Evolutionary conservation across 768 basidiomycete species (phyloP).

Genomic region (Lactarius akahatsu): DNA sequence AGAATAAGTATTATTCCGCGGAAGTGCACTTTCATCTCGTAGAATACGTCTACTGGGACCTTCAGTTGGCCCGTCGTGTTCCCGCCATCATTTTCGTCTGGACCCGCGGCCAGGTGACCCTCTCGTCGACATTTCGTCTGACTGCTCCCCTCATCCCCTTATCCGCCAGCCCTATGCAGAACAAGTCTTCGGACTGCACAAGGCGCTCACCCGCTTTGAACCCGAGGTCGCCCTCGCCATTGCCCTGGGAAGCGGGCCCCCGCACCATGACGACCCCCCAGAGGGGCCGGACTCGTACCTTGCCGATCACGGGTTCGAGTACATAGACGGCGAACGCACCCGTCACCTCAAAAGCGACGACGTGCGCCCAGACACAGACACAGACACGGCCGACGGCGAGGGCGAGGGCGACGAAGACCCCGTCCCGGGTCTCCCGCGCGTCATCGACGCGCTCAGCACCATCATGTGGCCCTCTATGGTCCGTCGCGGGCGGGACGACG

Average conservation of each 20-base stretch:
- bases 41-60: constrained; percentile 45
- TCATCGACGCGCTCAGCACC: constrained; percentile 77
- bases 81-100: constrained; percentile 79
- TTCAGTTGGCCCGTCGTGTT: constrained; percentile 44
- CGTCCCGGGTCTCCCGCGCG: constrained; percentile 55
- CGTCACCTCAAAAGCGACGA: not conserved
- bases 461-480: constrained; percentile 88
- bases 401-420: constrained; percentile 15
- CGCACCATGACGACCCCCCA: constrained; percentile 31
- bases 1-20: constrained; percentile 81
- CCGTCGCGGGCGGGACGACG: constrained; percentile 36
- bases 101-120: constrained; percentile 58
- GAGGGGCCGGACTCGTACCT: constrained; percentile 64
- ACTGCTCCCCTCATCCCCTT: constrained; percentile 8
- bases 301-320: constrained; percentile 73
- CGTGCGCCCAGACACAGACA: not conserved
- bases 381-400: not conserved
- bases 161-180: constrained; percentile 54
- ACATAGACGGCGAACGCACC: constrained; percentile 53
- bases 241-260: constrained; percentile 41
- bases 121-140: constrained; percentile 12
- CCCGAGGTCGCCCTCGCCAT: constrained; percentile 76
- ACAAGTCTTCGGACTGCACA: constrained; percentile 50
- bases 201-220: constrained; percentile 49
- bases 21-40: constrained; percentile 65